Conservation (phyloP, 2,329 filamentous ascomycete genomes). For the Biscogniauxia mediterranea region DNA sequence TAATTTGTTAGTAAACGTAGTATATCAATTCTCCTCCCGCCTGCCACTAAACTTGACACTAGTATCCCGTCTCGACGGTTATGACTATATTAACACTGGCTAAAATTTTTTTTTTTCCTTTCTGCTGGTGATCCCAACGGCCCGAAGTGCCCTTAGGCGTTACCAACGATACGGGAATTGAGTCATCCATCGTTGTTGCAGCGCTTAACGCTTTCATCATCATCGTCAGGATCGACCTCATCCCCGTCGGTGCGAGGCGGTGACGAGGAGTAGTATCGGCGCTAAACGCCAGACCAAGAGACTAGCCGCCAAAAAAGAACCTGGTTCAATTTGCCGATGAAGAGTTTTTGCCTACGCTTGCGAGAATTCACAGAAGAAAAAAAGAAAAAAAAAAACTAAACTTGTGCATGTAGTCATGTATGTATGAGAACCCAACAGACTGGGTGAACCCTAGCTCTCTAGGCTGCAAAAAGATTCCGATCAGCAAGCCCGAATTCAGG, state of each 20-base stretch:
- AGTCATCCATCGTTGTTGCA: not conserved
- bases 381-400: not conserved
- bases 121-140: not conserved
- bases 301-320: not conserved
- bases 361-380: not conserved
- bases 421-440: not conserved
- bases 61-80: not conserved
- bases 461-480: not conserved
- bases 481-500: not conserved
- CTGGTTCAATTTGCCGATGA: not conserved
- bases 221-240: not conserved
- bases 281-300: not conserved
- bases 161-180: not conserved
- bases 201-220: not conserved
- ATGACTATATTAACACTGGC: not conserved
- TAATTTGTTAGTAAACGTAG: no score
- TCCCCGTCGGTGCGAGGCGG: not conserved
- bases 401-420: not conserved
- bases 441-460: not conserved
- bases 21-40: not conserved
- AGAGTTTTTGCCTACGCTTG: not conserved
- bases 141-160: not conserved
- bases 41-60: not conserved
- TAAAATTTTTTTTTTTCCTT: not conserved
- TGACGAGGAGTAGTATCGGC: not conserved